Conservation (phyloP, 257 asterid genomes). For the Nyctanthes arbortristis region DNA sequence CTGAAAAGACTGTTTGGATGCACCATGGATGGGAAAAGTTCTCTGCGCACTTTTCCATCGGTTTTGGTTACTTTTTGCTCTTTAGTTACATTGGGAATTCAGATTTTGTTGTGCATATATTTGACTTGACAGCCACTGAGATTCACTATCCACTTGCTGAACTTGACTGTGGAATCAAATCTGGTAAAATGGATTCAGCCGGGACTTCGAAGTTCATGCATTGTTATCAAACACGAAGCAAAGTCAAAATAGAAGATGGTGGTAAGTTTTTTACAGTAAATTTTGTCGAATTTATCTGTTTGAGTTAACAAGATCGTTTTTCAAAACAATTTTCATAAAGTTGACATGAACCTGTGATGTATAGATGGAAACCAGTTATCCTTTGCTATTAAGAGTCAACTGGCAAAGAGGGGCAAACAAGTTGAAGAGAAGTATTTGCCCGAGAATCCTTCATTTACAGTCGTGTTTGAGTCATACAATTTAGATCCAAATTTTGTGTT, state of each 20-base stretch:
- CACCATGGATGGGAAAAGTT: slow-evolving; percentile 20
- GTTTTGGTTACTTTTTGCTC: slow-evolving; percentile 1
- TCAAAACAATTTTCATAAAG: neutral
- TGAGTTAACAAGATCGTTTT: neutral
- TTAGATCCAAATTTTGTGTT: neutral
- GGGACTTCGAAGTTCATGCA: too few relatives aligned
- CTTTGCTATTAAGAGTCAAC: neutral
- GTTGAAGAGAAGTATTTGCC: neutral
- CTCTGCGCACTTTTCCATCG: slow-evolving; percentile 17
- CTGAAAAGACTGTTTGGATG: too few relatives aligned
- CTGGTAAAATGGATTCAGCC: neutral
- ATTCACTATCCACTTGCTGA: slow-evolving; percentile 13
- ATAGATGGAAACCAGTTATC: neutral
- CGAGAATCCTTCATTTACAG: neutral
- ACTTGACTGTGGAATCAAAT: neutral
- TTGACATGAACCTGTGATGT: neutral
- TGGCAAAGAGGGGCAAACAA: neutral
- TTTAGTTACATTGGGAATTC: slow-evolving; percentile 16
- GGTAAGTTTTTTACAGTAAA: neutral
- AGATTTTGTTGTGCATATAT: slow-evolving; percentile 17
- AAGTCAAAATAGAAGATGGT: neutral
- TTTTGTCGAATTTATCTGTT: neutral
- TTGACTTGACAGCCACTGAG: slow-evolving; percentile 22
- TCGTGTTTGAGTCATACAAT: neutral
- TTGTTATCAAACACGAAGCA: neutral